Percentiles rank a stretch among this genome's conserved stretches.
Evolutionary conservation across 2,329 filamentous ascomycete genomes (phyloP).

Genomic region (Claviceps citrina): DNA sequence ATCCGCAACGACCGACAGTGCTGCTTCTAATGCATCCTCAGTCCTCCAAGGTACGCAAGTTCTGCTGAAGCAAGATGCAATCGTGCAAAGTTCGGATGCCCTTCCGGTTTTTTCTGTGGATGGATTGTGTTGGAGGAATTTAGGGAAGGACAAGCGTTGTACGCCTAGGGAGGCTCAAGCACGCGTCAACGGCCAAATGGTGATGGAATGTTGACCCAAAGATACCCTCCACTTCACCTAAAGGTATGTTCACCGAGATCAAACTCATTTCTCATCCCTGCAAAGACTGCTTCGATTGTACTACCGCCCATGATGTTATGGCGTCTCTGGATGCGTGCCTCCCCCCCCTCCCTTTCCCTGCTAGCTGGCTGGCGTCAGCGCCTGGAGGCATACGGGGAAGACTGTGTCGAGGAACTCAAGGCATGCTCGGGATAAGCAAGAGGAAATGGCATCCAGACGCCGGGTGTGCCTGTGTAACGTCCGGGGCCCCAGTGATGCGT

Average conservation of each 20-base stretch:
- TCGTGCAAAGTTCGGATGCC: not conserved
- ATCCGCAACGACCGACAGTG: not conserved
- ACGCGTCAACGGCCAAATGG: not conserved
- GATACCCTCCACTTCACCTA: not conserved
- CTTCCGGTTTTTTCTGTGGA: not conserved
- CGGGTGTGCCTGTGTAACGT: constrained; percentile 9
- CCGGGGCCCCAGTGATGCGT: constrained; percentile 10
- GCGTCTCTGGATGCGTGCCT: too few species aligned
- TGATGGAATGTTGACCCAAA: not conserved
- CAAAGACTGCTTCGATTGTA: not conserved
- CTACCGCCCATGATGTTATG: not conserved
- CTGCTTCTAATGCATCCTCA: constrained; percentile 6
- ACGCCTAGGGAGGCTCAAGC: not conserved
- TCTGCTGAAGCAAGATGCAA: not conserved
- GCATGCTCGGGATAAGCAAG: not conserved
- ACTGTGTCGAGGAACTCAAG: not conserved
- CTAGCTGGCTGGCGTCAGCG: not conserved
- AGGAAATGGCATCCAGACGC: constrained; percentile 2
- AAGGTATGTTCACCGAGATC: constrained; percentile 5
- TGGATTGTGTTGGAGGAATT: not conserved
- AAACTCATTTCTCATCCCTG: constrained; percentile 3
- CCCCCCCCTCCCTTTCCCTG: not conserved
- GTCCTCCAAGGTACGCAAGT: constrained; percentile 3
- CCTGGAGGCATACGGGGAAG: not conserved
- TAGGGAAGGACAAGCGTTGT: not conserved